These are phyloP conservation scores for Mallotus nudiflorus DNA, from an alignment of 345 rosid genomes.

Conservation along the genomic window DNA sequence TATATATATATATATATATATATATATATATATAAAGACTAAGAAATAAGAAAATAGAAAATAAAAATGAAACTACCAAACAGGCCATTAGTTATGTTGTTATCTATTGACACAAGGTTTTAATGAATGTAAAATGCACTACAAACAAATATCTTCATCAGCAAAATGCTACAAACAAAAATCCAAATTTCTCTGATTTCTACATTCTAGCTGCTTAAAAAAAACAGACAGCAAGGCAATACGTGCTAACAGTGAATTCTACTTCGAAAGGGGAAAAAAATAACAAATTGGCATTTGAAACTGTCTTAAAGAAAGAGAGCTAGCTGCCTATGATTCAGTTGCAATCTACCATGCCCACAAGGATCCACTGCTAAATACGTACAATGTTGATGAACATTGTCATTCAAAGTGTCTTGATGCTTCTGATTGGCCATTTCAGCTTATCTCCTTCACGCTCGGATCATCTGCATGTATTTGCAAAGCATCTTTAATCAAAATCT, in stretches of 20 bases:
- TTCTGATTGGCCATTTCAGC: neutral
- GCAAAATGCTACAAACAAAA: neutral
- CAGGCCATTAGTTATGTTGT: too few relatives aligned
- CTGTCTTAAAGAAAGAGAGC: slow-evolving; percentile 1
- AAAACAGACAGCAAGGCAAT: slow-evolving; percentile 6
- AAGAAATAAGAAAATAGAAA: too few relatives aligned
- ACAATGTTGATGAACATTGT: neutral
- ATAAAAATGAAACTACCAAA: too few relatives aligned
- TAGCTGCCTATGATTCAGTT: slow-evolving; percentile 17
- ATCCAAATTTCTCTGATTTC: slow-evolving; percentile 9
- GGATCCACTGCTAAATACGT: slow-evolving; percentile 9
- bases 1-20: too few relatives aligned
- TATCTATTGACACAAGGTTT: too few relatives aligned
- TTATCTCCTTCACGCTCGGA: slow-evolving; percentile 39
- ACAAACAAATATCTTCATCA: slow-evolving; percentile 4
- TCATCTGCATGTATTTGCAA: slow-evolving; percentile 36
- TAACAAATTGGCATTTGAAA: slow-evolving; percentile 14
- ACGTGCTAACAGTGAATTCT: slow-evolving; percentile 13
- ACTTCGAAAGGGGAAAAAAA: slow-evolving; percentile 10
- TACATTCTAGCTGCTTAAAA: neutral
- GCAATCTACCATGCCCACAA: slow-evolving; percentile 14
- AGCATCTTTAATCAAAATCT: neutral
- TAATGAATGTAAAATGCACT: neutral
- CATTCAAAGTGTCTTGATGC: too few relatives aligned
- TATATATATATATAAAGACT: too few relatives aligned